These are phyloP conservation scores for Gremmenia infestans DNA, from an alignment of 2,329 filamentous ascomycete genomes.

Conservation along the genomic window DNA sequence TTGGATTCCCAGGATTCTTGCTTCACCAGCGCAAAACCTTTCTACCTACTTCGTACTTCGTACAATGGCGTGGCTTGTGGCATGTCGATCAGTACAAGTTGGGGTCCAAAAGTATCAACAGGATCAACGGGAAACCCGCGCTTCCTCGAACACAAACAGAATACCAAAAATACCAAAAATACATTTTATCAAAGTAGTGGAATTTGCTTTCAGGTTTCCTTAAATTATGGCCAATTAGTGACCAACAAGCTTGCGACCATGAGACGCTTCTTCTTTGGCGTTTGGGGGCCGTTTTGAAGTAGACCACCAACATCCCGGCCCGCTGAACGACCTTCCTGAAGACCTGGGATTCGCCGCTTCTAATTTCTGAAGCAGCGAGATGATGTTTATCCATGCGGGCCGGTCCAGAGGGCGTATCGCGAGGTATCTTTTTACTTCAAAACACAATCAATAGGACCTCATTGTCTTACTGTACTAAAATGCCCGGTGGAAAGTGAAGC, in stretches of 20 bases:
- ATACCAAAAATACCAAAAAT: background rate
- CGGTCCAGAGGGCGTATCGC: background rate
- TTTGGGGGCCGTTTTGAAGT: background rate
- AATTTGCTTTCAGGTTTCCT: background rate
- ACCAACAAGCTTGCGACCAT: background rate
- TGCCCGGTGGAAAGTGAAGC: background rate
- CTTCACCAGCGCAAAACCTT: background rate
- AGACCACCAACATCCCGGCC: constrained; percentile 9
- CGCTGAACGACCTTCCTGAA: constrained; percentile 8
- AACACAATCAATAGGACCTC: background rate
- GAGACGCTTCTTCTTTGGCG: constrained; percentile 1
- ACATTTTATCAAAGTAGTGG: background rate
- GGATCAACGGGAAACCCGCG: background rate
- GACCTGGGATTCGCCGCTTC: background rate
- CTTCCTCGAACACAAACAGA: background rate
- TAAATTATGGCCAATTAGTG: background rate
- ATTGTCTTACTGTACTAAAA: background rate
- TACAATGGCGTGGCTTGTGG: background rate
- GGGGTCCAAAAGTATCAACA: background rate
- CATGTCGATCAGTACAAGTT: background rate
- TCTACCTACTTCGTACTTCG: too few relatives aligned
- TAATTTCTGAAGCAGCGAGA: background rate
- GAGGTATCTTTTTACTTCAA: background rate
- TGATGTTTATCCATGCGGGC: background rate
- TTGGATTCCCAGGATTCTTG: background rate